Evolutionary conservation across 495 filamentous ascomycete species (phyloP), one percentile per base, ranked within the genome.

Genomic region (Xylaria scruposa): DNA sequence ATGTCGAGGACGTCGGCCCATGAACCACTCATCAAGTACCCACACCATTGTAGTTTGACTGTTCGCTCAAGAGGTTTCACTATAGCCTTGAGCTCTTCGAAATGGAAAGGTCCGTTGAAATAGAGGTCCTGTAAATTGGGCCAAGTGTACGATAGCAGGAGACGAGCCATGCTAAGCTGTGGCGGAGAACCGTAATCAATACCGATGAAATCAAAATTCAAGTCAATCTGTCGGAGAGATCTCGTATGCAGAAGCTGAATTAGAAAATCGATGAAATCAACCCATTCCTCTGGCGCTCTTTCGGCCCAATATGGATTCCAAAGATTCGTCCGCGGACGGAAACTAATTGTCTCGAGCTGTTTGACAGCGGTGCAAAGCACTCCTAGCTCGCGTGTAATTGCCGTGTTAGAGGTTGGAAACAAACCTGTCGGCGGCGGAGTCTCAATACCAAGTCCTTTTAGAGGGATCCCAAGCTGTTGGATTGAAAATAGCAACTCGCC

Each of bases 1-100:
- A 65, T n/a, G 24, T 65, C 62, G 13, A 65, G 62, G 13, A 65
- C 42, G 15, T 65, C 62, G 13, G 4, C 42, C 62, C 62, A 65
- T 15, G 42, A 65, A 31, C 42, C 42, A 47, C 62, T 65, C 42
- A 65, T 65, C 42, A 65, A 33, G 42, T 65, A 65, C 49, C 62
- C 62, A 65, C 13, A 49, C 62, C 62, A 65, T n/a, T 65, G 40
- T 12, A 65, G 17, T 15, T n/a, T 33, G 21, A 65, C 62, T 10
- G 31, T 19, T 8, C 19, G 62, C 10, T 24, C 40, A 1, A 65
- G 42, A 36, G 26, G 26, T 8, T 65, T 47, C 62, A 49, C 62
- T 21, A 65, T 26, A 9, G 62, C 42, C 26, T 65, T 33, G 15
- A 65, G 62, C 42, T 65, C 62, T 10, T 47, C 0, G 1, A n/a